These are phyloP conservation scores for Leccinum incarnatum DNA, from an alignment of 768 basidiomycete species.

Conservation along the genomic window DNA sequence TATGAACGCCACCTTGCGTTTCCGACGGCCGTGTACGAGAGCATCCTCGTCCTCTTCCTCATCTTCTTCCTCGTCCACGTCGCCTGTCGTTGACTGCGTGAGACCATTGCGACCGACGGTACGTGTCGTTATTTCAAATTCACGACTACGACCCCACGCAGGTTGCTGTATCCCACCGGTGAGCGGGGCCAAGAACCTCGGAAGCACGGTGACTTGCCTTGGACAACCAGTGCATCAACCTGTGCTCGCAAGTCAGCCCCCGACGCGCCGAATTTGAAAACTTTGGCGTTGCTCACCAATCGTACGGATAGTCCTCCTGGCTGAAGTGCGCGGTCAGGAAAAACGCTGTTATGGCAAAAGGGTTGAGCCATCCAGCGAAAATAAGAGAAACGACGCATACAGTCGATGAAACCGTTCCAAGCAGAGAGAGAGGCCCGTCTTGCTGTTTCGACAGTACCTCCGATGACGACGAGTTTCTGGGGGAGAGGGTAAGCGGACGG, in stretches of 20 bases:
- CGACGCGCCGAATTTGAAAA: background rate
- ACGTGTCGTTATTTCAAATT: conserved; percentile 88
- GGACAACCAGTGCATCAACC: conserved; percentile 88
- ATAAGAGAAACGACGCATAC: conserved; percentile 35
- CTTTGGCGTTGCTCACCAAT: conserved; percentile 51
- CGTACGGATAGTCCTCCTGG: conserved; percentile 84
- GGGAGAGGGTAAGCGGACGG: background rate
- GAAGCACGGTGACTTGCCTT: conserved; percentile 46
- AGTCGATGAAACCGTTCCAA: conserved; percentile 89
- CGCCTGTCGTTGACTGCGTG: conserved; percentile 67
- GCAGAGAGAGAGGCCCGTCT: conserved; percentile 77
- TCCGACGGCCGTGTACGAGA: conserved; percentile 65
- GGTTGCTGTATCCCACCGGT: conserved; percentile 60
- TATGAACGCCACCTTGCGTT: conserved; percentile 81
- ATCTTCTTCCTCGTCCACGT: conserved; percentile 78
- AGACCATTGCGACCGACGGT: conserved; percentile 62
- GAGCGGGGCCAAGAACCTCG: conserved; percentile 8
- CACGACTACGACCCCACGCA: conserved; percentile 83
- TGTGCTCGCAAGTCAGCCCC: conserved; percentile 27
- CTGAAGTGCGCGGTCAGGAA: conserved; percentile 88
- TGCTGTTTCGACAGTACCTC: conserved; percentile 85
- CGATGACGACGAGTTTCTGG: conserved; percentile 88
- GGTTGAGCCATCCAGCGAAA: conserved; percentile 8
- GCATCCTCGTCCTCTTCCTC: conserved; percentile 56
- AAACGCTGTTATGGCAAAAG: conserved; percentile 51